Evolutionary conservation across 1,139 yeast species (phyloP).

Genomic region (Suhomyces terraborum): DNA sequence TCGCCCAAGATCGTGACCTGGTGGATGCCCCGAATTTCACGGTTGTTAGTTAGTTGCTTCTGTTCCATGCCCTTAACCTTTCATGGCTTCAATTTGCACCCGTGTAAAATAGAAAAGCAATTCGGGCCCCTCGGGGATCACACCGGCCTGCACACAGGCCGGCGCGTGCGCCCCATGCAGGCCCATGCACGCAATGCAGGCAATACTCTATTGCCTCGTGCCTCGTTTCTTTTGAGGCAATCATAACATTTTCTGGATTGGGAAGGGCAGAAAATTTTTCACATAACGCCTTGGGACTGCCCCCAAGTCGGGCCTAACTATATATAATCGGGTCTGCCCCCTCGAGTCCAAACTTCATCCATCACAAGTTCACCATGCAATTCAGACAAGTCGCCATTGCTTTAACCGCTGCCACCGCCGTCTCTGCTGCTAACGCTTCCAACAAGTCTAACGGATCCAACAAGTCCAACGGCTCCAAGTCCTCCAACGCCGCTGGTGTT

Average conservation of each 20-base stretch:
- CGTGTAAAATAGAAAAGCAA: not conserved
- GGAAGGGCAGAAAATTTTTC: constrained; percentile 14
- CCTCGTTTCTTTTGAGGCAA: constrained; percentile 14
- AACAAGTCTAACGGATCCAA: constrained; percentile 30
- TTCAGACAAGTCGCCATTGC: constrained; percentile 48
- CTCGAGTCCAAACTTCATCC: constrained; percentile 9
- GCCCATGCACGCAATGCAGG: constrained; percentile 9
- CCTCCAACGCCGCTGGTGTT: constrained; percentile 25
- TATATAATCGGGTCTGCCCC: constrained; percentile 10
- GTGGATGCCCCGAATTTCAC: not conserved
- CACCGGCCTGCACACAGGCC: not conserved
- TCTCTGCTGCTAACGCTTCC: constrained; percentile 42
- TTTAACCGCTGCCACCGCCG: constrained; percentile 48
- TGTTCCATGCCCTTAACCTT: not conserved
- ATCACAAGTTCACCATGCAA: constrained; percentile 38
- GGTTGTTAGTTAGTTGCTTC: not conserved
- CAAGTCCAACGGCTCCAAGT: constrained; percentile 26
- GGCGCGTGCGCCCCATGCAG: not conserved
- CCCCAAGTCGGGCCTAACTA: constrained; percentile 9
- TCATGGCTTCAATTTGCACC: not conserved
- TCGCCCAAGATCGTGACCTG: not conserved
- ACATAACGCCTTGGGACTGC: constrained; percentile 8
- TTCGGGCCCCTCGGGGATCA: not conserved
- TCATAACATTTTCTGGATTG: constrained; percentile 9
- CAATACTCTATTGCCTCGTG: constrained; percentile 1